These are phyloP conservation scores for Lasiosphaeria ovina DNA, from an alignment of 495 filamentous ascomycete species.

Conservation along the genomic window DNA sequence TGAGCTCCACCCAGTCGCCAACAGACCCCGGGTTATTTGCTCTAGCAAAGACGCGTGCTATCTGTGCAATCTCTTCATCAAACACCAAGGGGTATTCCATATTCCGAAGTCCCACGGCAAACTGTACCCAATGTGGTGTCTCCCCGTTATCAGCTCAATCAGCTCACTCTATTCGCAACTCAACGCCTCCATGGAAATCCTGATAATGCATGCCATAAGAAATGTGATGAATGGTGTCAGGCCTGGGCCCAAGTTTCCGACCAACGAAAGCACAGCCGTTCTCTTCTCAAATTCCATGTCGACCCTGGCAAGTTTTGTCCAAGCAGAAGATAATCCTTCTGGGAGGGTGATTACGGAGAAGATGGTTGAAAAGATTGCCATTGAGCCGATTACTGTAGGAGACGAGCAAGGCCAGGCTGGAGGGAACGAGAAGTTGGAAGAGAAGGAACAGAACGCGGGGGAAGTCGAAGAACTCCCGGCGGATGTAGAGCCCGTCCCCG, in stretches of 20 bases:
- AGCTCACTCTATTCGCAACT: slow-evolving; percentile 7
- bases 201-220: slow-evolving; percentile 3
- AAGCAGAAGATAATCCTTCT: not conserved
- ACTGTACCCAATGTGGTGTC: slow-evolving; percentile 40
- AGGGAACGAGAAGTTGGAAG: not conserved
- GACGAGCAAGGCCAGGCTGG: not conserved
- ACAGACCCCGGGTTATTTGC: slow-evolving; percentile 44
- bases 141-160: slow-evolving; percentile 19
- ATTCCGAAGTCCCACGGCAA: slow-evolving; percentile 41
- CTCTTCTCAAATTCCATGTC: slow-evolving; percentile 10
- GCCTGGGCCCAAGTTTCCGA: not conserved
- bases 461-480: not conserved
- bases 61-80: slow-evolving; percentile 46
- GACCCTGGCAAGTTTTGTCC: slow-evolving; percentile 3
- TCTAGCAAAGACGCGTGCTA: slow-evolving; percentile 53
- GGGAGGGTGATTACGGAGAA: not conserved
- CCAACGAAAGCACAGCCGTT: slow-evolving; percentile 21
- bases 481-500: too few relatives aligned
- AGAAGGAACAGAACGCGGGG: not conserved
- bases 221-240: not conserved
- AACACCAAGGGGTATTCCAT: slow-evolving; percentile 39
- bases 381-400: not conserved
- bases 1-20: slow-evolving; percentile 24
- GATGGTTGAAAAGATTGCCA: not conserved
- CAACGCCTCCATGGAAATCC: slow-evolving; percentile 9